Base-by-base conservation (phyloP, 371 early-diverging fungal genomes). In the Sporodiniella umbellata region DNA sequence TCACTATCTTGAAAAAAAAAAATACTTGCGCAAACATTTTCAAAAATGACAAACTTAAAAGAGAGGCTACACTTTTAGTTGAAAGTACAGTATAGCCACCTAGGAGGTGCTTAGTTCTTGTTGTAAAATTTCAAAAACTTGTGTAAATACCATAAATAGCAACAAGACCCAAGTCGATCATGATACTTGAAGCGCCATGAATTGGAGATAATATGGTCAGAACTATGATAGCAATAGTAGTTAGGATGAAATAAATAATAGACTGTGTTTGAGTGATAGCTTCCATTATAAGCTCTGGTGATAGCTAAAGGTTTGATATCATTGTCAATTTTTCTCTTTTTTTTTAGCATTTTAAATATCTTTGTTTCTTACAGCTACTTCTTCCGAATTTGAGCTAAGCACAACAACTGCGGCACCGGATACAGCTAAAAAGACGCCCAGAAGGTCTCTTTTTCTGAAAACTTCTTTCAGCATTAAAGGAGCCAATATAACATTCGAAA, bases 111-210 rank as follows among this genome's bases (percentile, higher is more conserved):
- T n/a, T n/a, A n/a, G n/a, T n/a, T n/a, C n/a, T n/a, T n/a, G n/a
- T n/a, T n/a, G n/a, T n/a, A n/a, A n/a, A n/a, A n/a, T n/a, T n/a
- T n/a, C n/a, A n/a, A n/a, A n/a, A n/a, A n/a, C n/a, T n/a, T n/a
- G n/a, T n/a, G n/a, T n/a, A n/a, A n/a, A n/a, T n/a, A 84, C 89
- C 89, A 67, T 80, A 86, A 37, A 89, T 75, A 14, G 86, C 88
- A 17, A 86, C 89, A 31, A 88, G 58, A 1, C 76, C 75, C 8
- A 89, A 62, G 56, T 89, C 89, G 49, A 89, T 75, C 63, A 86
- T 70, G 45, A 87, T 86, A 51, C 79, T 78, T 18, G 70, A 59
- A 21, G 72, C 42, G 2, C 87, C 89, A 57, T 78, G 73, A 11
- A 66, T 55, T 35, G 81, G 75, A 14, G 85, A 84, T 10, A 83